Evolutionary conservation across 2,329 filamentous ascomycete species (phyloP).

Genomic region (Sarocladium brachiariae): DNA sequence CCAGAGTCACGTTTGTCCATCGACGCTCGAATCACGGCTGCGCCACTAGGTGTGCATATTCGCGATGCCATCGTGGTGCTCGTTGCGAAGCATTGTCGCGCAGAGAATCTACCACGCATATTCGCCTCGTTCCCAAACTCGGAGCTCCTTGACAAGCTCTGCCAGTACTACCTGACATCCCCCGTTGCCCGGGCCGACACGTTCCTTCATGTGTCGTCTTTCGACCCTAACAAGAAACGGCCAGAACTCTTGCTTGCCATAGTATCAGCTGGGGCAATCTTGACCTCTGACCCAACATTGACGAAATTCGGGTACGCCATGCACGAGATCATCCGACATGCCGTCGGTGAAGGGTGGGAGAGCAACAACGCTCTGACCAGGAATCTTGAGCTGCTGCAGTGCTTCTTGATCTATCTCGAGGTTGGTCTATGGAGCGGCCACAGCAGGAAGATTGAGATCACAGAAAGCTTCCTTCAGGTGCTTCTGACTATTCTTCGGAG

Average conservation of each 20-base stretch:
- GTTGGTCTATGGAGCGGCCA: constrained; percentile 30
- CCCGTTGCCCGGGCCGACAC: constrained; percentile 21
- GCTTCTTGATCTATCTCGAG: constrained; percentile 24
- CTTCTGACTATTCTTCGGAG: constrained; percentile 30
- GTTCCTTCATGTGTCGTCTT: constrained; percentile 30
- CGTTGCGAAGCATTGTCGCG: constrained; percentile 21
- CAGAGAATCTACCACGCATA: constrained; percentile 18
- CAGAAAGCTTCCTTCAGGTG: constrained; percentile 29
- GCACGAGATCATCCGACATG: constrained; percentile 20
- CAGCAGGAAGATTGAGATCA: constrained; percentile 31
- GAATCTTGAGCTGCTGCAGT: constrained; percentile 25
- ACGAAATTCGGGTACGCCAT: constrained; percentile 33
- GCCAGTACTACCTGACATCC: constrained; percentile 29
- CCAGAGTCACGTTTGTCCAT: constrained; percentile 19
- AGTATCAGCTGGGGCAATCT: constrained; percentile 28
- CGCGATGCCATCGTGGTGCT: constrained; percentile 24
- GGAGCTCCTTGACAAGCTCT: constrained; percentile 29
- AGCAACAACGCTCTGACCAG: constrained; percentile 24
- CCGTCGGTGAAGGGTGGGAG: constrained; percentile 27
- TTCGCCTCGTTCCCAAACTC: constrained; percentile 32
- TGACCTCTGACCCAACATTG: constrained; percentile 29
- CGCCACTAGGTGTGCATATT: constrained; percentile 15
- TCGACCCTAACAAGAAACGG: constrained; percentile 27
- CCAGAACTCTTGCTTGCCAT: constrained; percentile 30
- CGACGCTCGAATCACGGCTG: constrained; percentile 16